A percentile compares a stretch with the other conserved stretches of the same genome.
These are phyloP conservation scores for Caloboletus inedulis DNA, from an alignment of 1,284 basidiomycete genomes.

Conservation along the genomic window DNA sequence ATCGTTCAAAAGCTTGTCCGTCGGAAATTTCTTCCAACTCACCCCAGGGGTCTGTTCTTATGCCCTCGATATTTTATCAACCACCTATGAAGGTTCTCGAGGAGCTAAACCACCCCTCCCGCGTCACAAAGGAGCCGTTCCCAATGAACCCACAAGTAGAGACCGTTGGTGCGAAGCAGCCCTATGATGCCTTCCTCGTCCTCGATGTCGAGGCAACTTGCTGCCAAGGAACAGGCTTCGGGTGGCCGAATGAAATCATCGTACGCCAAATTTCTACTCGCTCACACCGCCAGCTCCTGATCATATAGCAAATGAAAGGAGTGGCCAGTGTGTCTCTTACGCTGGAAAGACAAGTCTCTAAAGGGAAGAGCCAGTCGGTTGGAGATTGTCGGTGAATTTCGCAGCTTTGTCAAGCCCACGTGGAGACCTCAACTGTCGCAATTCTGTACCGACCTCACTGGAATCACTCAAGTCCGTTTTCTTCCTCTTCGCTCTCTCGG, in stretches of 20 bases:
- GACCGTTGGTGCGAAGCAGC: constrained; percentile 41
- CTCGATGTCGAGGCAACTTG: constrained; percentile 94
- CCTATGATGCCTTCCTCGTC: constrained; percentile 70
- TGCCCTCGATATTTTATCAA: constrained; percentile 22
- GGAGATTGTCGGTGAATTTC: constrained; percentile 75
- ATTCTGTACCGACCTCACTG: constrained; percentile 87
- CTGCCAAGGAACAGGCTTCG: constrained; percentile 56
- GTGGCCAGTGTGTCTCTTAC: constrained; percentile 83
- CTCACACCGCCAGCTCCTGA: constrained; percentile 28
- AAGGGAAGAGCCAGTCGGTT: constrained; percentile 56
- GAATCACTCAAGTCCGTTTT: constrained; percentile 80
- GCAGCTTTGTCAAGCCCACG: constrained; percentile 83
- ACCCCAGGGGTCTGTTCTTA: constrained; percentile 2
- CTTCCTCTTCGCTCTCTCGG: constrained; percentile 1
- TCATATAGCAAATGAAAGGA: constrained; percentile 50
- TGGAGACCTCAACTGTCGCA: constrained; percentile 79
- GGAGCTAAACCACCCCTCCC: constrained; percentile 1
- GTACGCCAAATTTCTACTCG: constrained; percentile 44
- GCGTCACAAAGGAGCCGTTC: constrained; percentile 4
- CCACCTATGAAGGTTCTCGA: constrained; percentile 7
- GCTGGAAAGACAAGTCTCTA: constrained; percentile 68
- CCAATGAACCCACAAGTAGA: constrained; percentile 9
- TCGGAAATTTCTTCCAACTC: neutral
- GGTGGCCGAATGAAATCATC: constrained; percentile 92
- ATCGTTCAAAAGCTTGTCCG: neutral